Evolutionary conservation across 257 asterid species (phyloP).

Genomic region (Fraxinus anomala): DNA sequence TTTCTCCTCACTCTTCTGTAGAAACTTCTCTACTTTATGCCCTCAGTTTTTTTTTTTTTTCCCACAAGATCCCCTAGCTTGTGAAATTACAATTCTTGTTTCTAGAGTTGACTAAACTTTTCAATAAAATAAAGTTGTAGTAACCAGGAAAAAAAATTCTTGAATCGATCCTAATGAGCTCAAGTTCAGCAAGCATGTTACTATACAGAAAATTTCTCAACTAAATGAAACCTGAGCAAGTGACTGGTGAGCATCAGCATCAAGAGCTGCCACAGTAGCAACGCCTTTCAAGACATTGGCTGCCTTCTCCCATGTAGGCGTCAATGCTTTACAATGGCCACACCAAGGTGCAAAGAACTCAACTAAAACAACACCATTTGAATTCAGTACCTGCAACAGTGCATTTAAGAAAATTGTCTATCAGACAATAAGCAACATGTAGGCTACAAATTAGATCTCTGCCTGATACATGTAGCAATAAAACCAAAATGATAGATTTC

Average conservation of each 20-base stretch:
- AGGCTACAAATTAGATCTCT: conserved; percentile 19
- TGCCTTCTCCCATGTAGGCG: conserved; percentile 92
- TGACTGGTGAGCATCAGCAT: conserved; percentile 91
- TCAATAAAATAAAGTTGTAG: not conserved
- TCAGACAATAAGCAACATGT: not conserved
- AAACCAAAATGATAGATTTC: not conserved
- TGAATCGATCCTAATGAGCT: conserved; percentile 14
- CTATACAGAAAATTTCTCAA: not conserved
- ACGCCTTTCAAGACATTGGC: conserved; percentile 89
- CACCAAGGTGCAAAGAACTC: conserved; percentile 99
- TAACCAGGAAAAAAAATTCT: conserved; percentile 11
- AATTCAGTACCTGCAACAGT: conserved; percentile 71
- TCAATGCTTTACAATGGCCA: conserved; percentile 90
- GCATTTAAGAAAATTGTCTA: conserved; percentile 1
- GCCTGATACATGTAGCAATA: not conserved
- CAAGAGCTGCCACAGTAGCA: conserved; percentile 89
- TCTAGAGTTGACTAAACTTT: conserved; percentile 14
- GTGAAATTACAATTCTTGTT: not conserved
- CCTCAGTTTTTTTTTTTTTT: not conserved
- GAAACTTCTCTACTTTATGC: not conserved
- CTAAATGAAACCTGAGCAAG: conserved; percentile 73
- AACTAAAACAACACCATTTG: conserved; percentile 81
- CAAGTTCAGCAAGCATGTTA: conserved; percentile 15
- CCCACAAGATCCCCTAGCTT: not conserved
- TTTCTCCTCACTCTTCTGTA: not conserved